Percentiles rank a stretch among this genome's conserved stretches.
Evolutionary conservation across 495 filamentous ascomycete species (phyloP).

Genomic region (Tetracladium setigerum): DNA sequence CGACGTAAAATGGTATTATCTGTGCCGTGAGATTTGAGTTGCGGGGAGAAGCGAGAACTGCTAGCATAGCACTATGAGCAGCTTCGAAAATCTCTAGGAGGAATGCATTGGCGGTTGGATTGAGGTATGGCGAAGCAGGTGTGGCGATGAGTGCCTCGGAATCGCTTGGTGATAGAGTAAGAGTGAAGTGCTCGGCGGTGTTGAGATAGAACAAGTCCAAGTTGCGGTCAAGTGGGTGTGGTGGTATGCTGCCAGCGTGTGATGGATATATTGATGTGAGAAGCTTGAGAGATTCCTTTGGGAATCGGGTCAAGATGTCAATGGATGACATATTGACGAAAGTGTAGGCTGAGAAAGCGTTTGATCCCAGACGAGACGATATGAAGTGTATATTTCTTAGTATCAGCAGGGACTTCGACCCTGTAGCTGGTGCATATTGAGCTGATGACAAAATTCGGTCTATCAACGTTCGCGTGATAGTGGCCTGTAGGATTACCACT

Average conservation of each 20-base stretch:
- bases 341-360: constrained; percentile 64
- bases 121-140: constrained; percentile 71
- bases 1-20: constrained; percentile 80
- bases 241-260: constrained; percentile 56
- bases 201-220: constrained; percentile 91
- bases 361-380: constrained; percentile 66
- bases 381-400: constrained; percentile 86
- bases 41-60: constrained; percentile 71
- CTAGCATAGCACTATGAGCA: constrained; percentile 79
- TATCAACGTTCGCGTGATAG: constrained; percentile 55
- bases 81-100: constrained; percentile 82
- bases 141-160: constrained; percentile 69
- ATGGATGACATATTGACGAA: constrained; percentile 87
- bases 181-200: constrained; percentile 75
- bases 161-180: constrained; percentile 52
- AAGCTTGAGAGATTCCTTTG: constrained; percentile 61
- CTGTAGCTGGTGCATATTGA: constrained; percentile 58
- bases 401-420: constrained; percentile 66
- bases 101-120: constrained; percentile 50
- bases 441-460: constrained; percentile 35
- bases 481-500: constrained; percentile 66
- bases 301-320: constrained; percentile 74
- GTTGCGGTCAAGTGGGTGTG: constrained; percentile 67
- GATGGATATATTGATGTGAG: constrained; percentile 54
- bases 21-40: constrained; percentile 63